These are phyloP conservation scores for Termitomyces sp. DNA, from an alignment of 768 basidiomycete genomes.

Conservation along the genomic window DNA sequence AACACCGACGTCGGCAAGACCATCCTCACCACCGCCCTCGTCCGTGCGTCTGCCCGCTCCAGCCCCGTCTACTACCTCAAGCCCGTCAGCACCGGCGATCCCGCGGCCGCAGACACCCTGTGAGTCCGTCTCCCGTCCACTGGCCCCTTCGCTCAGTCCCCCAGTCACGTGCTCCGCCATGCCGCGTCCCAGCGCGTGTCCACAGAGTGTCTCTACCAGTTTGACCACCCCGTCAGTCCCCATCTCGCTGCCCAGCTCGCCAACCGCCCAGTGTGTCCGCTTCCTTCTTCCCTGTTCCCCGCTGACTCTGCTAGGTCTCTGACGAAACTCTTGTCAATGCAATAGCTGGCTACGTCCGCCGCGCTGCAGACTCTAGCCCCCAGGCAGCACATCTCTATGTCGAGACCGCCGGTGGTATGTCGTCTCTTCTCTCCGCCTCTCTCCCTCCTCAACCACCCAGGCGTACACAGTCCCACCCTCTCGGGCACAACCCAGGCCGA, in stretches of 20 bases:
- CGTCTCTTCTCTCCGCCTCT: not conserved
- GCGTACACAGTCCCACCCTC: constrained; percentile 87
- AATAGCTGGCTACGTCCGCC: constrained; percentile 56
- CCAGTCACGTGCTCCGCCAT: constrained; percentile 64
- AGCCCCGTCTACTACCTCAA: constrained; percentile 69
- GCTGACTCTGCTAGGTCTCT: constrained; percentile 24
- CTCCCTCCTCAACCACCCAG: constrained; percentile 32
- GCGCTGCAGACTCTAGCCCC: constrained; percentile 28
- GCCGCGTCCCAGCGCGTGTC: constrained; percentile 36
- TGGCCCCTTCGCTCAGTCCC: not conserved
- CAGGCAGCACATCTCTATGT: constrained; percentile 63
- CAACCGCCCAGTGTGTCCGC: constrained; percentile 4
- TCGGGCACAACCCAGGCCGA: constrained; percentile 83
- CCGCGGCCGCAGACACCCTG: constrained; percentile 81
- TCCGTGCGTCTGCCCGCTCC: constrained; percentile 62
- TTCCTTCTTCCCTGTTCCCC: too few species aligned
- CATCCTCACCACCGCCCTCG: constrained; percentile 79
- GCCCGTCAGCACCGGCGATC: constrained; percentile 86
- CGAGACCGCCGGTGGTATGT: constrained; percentile 93
- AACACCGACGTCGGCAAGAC: constrained; percentile 98
- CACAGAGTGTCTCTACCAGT: constrained; percentile 75
- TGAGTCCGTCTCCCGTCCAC: constrained; percentile 22
- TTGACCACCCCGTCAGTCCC: constrained; percentile 87
- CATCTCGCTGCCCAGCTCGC: constrained; percentile 75
- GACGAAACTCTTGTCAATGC: constrained; percentile 64